Conservation (phyloP, 2,329 filamentous ascomycete genomes). For the Aureobasidium sp. region DNA sequence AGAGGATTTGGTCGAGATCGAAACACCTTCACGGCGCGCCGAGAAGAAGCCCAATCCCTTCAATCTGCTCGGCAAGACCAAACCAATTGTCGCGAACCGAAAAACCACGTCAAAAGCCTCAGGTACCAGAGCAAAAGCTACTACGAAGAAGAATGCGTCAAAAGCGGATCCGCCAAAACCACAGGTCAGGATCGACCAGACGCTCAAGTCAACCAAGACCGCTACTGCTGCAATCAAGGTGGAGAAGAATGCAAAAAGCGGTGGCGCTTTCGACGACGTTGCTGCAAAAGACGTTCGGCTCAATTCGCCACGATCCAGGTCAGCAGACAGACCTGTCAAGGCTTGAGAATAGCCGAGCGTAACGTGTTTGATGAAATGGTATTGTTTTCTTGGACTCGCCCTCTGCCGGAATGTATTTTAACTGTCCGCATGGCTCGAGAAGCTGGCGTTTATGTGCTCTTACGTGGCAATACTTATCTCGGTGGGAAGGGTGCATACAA, state of each 20-base stretch:
- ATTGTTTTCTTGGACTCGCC: background rate
- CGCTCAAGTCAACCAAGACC: constrained; percentile 7
- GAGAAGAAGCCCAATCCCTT: constrained; percentile 16
- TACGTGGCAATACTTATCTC: constrained; percentile 1
- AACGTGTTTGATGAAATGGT: constrained; percentile 7
- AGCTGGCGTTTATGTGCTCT: background rate
- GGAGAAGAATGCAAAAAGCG: constrained; percentile 9
- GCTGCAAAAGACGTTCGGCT: constrained; percentile 3
- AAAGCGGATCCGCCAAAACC: constrained; percentile 16
- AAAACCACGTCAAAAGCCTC: constrained; percentile 11
- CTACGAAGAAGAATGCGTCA: constrained; percentile 17
- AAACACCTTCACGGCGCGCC: constrained; percentile 28
- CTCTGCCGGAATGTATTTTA: background rate
- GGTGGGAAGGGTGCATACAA: background rate
- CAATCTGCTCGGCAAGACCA: constrained; percentile 18
- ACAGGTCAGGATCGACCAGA: constrained; percentile 12
- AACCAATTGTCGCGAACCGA: constrained; percentile 5
- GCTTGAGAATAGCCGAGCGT: background rate
- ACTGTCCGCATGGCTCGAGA: constrained; percentile 1
- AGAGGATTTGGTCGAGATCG: constrained; percentile 25
- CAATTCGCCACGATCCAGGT: constrained; percentile 1
- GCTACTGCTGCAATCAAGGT: background rate
- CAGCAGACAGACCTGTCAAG: background rate
- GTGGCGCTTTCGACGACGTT: constrained; percentile 7
- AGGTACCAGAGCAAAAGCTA: constrained; percentile 19